Evolutionary conservation across 805 yeast species (phyloP), one percentile per base, ranked within the genome.

Genomic region (Kazachstania psychrophila): DNA sequence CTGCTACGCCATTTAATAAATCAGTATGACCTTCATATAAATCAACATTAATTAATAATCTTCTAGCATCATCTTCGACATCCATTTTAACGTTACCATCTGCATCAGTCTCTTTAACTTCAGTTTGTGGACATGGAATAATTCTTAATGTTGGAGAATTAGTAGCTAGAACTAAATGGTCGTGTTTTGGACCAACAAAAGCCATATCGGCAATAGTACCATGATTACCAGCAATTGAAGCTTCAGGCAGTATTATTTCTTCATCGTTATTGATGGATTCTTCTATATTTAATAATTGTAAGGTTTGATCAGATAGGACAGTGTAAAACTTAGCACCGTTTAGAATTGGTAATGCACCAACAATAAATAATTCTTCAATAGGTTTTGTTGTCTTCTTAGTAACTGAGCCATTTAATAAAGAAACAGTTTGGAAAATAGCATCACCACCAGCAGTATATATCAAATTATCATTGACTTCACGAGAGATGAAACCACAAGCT

Each of bases 161-260:
- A 3, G 97, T 89, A 2, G 97, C 96, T 45, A 92, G 58, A 4
- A 94, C 97, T 31, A 89, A 57, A 25, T 68, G 61, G 31, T 68
- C 56, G 22, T 64, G 54, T 11, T 58, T 42, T 6, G 85, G 84
- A 0, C 92, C 92, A 23, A 78, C 79, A 51, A 77, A 80, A 46
- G 76, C 73, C 64, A 87, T 70, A 55, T 89, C 97, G 2, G 96
- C 95, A 49, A 92, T 78, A 18, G 92, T 89, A 39, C 96, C 97
- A 61, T 89, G 95, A 58, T 87, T 87, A 47, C 96, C 96, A 1
- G 96, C 92, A 47, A 87, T 68, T 28, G 75, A 69, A 38, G 77
- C 66, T 6, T 58, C 49, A 2, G 72, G 54, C 14, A 70, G 68
- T n/a, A 81, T 54, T 19, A 46, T 47, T 6, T 50, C 51, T 4